Conservation (phyloP, 495 filamentous ascomycete species). For the Penicillium paxilli region DNA sequence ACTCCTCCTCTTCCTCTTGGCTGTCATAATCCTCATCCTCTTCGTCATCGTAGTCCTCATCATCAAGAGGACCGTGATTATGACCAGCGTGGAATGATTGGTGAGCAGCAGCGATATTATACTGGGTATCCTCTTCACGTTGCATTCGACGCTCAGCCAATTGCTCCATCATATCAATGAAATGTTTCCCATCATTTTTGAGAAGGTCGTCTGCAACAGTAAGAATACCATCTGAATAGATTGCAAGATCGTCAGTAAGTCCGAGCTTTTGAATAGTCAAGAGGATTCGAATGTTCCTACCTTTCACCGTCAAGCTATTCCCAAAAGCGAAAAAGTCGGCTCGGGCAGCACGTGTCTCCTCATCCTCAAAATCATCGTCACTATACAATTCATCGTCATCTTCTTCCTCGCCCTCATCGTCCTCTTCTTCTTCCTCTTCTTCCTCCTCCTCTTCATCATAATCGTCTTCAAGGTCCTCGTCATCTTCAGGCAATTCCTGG, state of each 20-base stretch:
- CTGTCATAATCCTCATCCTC: slow-evolving; percentile 89
- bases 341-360: slow-evolving; percentile 50
- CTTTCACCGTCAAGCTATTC: slow-evolving; percentile 94
- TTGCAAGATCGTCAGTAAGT: slow-evolving; percentile 28
- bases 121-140: slow-evolving; percentile 87
- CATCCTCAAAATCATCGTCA: slow-evolving; percentile 55
- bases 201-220: slow-evolving; percentile 98
- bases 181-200: slow-evolving; percentile 98
- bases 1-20: slow-evolving; percentile 84
- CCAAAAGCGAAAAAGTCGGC: slow-evolving; percentile 96
- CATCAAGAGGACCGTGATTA: slow-evolving; percentile 66
- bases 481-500: slow-evolving; percentile 67
- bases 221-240: slow-evolving; percentile 81
- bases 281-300: slow-evolving; percentile 46
- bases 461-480: slow-evolving; percentile 61
- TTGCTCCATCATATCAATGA: slow-evolving; percentile 99
- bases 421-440: slow-evolving; percentile 57
- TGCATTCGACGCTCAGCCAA: slow-evolving; percentile 96
- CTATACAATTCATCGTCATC: slow-evolving; percentile 55
- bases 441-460: slow-evolving; percentile 49
- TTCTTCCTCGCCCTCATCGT: slow-evolving; percentile 55
- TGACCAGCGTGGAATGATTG: slow-evolving; percentile 61
- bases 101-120: slow-evolving; percentile 58
- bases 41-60: slow-evolving; percentile 74
- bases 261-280: slow-evolving; percentile 17